phyloP scores from a whole-genome alignment of 2,329 filamentous ascomycete species.

The Aureobasidium sp. region DNA sequence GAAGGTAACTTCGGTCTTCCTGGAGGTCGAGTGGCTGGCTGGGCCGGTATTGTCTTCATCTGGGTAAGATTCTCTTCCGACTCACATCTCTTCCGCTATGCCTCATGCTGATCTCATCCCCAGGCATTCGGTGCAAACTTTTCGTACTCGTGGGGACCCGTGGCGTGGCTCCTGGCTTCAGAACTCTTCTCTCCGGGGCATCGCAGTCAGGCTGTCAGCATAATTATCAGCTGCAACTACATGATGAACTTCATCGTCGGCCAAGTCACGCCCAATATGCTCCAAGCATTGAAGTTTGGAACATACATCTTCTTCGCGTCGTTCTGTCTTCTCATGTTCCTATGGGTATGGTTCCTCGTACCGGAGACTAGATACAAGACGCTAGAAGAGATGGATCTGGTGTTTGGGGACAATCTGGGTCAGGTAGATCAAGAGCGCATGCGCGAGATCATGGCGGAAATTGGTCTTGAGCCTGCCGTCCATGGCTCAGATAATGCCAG shows the following conservation, averaged over 20 bases:
- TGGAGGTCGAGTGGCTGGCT: slow-evolving; percentile 66
- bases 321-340: slow-evolving; percentile 68
- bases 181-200: slow-evolving; percentile 80
- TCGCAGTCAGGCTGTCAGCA: slow-evolving; percentile 74
- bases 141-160: slow-evolving; percentile 11
- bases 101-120: no score
- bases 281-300: slow-evolving; percentile 70
- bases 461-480: slow-evolving; percentile 19
- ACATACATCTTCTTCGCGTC: slow-evolving; percentile 78
- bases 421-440: no score
- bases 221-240: slow-evolving; percentile 62
- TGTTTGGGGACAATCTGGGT: slow-evolving; percentile 36
- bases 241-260: slow-evolving; percentile 32
- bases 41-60: slow-evolving; percentile 73
- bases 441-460: no score
- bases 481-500: no score
- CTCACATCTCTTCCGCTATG: no score
- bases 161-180: slow-evolving; percentile 68
- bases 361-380: slow-evolving; percentile 62
- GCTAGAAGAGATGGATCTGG: slow-evolving; percentile 61
- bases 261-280: slow-evolving; percentile 67
- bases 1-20: slow-evolving; percentile 28
- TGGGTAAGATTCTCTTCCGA: no score
- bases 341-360: slow-evolving; percentile 56
- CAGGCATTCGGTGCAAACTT: no score